Percentiles rank a stretch among this genome's conserved stretches.
Conservation (phyloP, 371 early-diverging fungal species). For the Nematocida ausubeli region DNA sequence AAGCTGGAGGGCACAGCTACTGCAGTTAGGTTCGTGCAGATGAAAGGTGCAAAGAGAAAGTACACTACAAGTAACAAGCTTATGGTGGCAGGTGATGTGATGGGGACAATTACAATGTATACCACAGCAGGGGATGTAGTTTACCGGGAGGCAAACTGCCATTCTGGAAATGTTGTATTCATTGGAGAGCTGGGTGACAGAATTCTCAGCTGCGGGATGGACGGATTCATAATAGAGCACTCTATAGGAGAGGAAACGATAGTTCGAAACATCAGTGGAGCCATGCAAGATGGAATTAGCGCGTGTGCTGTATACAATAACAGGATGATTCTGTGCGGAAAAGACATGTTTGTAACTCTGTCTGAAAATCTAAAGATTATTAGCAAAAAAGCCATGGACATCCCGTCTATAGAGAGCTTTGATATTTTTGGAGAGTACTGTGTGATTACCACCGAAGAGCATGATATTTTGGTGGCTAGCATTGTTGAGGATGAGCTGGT, state of each 20-base stretch:
- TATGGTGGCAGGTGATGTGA: conserved; percentile 16
- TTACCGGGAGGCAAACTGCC: conserved; percentile 12
- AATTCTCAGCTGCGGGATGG: conserved; percentile 18
- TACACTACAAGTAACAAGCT: neutral
- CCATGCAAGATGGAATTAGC: neutral
- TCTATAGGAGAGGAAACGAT: neutral
- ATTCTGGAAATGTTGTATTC: conserved; percentile 1
- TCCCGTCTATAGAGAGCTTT: neutral
- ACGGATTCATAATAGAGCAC: conserved; percentile 26
- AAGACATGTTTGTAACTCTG: neutral
- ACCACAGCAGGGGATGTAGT: conserved; percentile 3
- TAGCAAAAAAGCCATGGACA: neutral
- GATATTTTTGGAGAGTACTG: conserved; percentile 16
- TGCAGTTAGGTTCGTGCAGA: neutral
- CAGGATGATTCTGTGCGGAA: neutral
- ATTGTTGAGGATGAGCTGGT: neutral
- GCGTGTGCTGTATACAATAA: neutral
- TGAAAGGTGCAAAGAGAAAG: neutral
- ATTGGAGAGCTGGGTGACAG: neutral
- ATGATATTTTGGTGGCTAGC: conserved; percentile 4
- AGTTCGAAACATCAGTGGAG: conserved; percentile 4
- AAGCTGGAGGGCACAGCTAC: conserved; percentile 3
- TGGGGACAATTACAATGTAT: conserved; percentile 11
- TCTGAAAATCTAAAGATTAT: neutral
- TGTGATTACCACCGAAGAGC: conserved; percentile 32